Evolutionary conservation across 1,284 basidiomycete genomes (phyloP).

Genomic region (Moesziomyces globuligerus): DNA sequence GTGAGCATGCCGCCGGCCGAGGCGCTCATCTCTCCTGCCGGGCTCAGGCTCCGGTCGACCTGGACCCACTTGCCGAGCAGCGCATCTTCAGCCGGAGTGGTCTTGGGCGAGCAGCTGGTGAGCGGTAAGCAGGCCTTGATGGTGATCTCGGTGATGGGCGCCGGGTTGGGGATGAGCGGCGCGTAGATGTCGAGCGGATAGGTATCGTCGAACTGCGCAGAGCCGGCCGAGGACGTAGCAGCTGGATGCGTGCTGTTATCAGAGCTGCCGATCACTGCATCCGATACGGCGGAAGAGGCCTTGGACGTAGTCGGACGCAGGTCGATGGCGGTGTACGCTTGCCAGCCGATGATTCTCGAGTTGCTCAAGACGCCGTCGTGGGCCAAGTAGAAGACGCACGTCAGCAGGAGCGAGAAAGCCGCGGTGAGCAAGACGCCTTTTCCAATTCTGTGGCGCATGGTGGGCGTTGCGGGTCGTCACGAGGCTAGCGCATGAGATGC

Average conservation of each 20-base stretch:
- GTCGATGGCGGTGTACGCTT: constrained; percentile 37
- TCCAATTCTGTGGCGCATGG: constrained; percentile 30
- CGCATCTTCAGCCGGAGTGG: constrained; percentile 78
- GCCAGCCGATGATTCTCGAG: constrained; percentile 45
- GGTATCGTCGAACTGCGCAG: constrained; percentile 24
- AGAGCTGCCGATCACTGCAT: neutral
- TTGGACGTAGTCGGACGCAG: constrained; percentile 9
- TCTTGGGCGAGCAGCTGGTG: constrained; percentile 75
- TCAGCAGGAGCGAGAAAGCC: constrained; percentile 38
- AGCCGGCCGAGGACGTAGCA: neutral
- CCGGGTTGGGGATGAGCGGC: constrained; percentile 54
- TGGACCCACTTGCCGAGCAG: constrained; percentile 87
- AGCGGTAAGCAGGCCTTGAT: constrained; percentile 77
- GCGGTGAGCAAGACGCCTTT: constrained; percentile 34
- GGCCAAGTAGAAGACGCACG: constrained; percentile 42
- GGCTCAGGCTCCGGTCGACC: constrained; percentile 80
- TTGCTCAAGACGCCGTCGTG: constrained; percentile 36
- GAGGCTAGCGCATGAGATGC: neutral
- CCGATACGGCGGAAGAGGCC: neutral
- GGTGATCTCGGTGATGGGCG: constrained; percentile 76
- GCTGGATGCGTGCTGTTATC: neutral
- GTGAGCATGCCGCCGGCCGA: constrained; percentile 15
- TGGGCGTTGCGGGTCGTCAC: neutral
- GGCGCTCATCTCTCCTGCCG: constrained; percentile 68
- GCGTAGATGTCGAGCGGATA: constrained; percentile 58